Evolutionary conservation across 139 green algal genomes (phyloP).

Genomic region (Limnomonas spitsbergensis): DNA sequence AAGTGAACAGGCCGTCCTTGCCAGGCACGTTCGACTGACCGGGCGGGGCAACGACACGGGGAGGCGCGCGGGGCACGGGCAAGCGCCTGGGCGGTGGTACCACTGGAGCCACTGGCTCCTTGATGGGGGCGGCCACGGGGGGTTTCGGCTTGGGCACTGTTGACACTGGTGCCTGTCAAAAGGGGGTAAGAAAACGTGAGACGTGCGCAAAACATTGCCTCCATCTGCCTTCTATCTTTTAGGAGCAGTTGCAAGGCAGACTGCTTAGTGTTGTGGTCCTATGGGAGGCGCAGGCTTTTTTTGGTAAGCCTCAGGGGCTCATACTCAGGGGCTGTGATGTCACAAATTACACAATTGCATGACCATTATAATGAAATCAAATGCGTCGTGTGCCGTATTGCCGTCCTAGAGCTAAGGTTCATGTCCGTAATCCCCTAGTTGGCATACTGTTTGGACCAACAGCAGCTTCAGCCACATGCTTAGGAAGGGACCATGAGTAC

Average conservation of each 20-base stretch:
- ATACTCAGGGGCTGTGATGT: too few relatives aligned
- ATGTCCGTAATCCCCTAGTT: too few relatives aligned
- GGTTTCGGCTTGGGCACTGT: not conserved
- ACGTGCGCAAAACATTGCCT: not conserved
- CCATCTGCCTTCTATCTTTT: too few relatives aligned
- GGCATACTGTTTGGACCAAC: too few relatives aligned
- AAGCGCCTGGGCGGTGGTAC: not conserved
- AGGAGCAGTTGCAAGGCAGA: not conserved
- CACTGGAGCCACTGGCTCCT: not conserved
- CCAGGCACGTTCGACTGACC: not conserved
- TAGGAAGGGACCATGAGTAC: too few relatives aligned
- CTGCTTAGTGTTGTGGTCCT: not conserved
- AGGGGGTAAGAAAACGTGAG: not conserved
- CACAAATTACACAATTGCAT: too few relatives aligned
- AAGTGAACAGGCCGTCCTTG: not conserved
- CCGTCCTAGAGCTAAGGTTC: too few relatives aligned
- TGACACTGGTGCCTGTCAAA: constrained; percentile 2
- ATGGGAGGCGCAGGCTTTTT: not conserved
- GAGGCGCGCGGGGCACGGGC: not conserved
- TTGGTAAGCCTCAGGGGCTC: too few relatives aligned
- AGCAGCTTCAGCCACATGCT: too few relatives aligned
- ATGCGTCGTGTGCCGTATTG: too few relatives aligned
- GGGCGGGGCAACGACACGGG: not conserved
- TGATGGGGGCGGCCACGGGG: not conserved
- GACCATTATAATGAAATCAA: too few relatives aligned